phyloP scores from a whole-genome alignment of 2,329 filamentous ascomycete species.

The Sphaerulina vaccinii region DNA sequence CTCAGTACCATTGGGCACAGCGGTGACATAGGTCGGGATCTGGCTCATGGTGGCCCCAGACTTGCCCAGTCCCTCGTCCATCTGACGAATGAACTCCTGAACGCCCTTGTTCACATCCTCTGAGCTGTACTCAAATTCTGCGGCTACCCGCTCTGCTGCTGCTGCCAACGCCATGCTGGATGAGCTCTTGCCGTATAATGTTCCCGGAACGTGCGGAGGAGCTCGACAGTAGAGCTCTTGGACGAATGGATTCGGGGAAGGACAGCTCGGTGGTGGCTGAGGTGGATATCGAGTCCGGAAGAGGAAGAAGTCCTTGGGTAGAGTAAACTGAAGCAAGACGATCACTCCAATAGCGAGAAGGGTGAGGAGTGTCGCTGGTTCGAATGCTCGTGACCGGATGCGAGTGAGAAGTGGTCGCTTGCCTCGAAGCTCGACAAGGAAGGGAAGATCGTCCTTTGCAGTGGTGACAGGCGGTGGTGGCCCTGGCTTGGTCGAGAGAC shows the following conservation, averaged over 20 bases:
- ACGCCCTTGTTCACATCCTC: constrained; percentile 77
- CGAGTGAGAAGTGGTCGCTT: constrained; percentile 17
- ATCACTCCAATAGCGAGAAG: constrained; percentile 17
- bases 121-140: constrained; percentile 80
- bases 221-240: constrained; percentile 38
- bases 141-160: constrained; percentile 76
- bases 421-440: constrained; percentile 32
- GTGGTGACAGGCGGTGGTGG: constrained; percentile 3
- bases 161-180: constrained; percentile 56
- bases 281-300: constrained; percentile 15
- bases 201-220: constrained; percentile 31
- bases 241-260: constrained; percentile 37
- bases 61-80: constrained; percentile 80
- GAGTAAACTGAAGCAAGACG: constrained; percentile 19
- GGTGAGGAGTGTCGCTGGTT: constrained; percentile 19
- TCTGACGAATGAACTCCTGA: constrained; percentile 80
- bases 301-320: constrained; percentile 12
- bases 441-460: constrained; percentile 30
- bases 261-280: constrained; percentile 31
- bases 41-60: constrained; percentile 84
- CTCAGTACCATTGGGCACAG: constrained; percentile 93
- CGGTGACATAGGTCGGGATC: constrained; percentile 95
- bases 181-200: constrained; percentile 32
- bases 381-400: constrained; percentile 8
- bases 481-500: constrained; percentile 18